Base-by-base conservation (phyloP, 306 rosid genomes). In the Acacia crassicarpa region DNA sequence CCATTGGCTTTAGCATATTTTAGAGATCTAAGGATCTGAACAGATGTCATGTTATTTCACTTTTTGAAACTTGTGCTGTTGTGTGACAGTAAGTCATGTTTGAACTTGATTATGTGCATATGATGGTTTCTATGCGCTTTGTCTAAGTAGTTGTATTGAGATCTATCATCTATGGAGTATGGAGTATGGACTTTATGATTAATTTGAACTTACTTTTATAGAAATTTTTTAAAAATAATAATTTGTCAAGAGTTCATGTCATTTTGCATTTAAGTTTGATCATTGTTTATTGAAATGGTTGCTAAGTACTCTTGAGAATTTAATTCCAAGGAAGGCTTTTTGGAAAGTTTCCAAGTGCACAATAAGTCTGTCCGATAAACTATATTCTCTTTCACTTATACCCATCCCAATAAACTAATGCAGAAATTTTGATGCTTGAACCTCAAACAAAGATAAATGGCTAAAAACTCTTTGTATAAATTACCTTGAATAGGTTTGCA, bases 71-170 rank as follows among this genome's bases (percentile, higher is more conserved):
- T 9, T 12, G 35, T 78, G 63, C 44, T 72, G 71, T 51, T 63
- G 49, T 62, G 53, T 72, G 20, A 41, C 38, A 4, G 66, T 30
- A 38, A 70, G 30, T 72, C 51, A 72, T 72, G 45, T 35, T 43
- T 45, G 46, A 79, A 79, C 41, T 65, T 41, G 67, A 8, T 82
- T 70, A 19, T 83, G 54, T 54, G 76, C 14, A 43, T 44, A 48
- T 66, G 22, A 78, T 8, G 40, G 13, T 44, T 74, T 71, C 59
- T 45, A 20, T 17, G 59, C 43, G 27, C 19, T 74, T 49, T 48
- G 13, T 20, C 45, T 74, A 62, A 46, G 67, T 49, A 71, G 46
- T 48, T 41, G 1, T 5, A 20, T 75, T 48, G 32, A 44, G 43
- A 19, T 17, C 27, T 67, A 45, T 14, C 43, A 19, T 17, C 27